phyloP scores from a whole-genome alignment of 2,329 filamentous ascomycete species.

The Calonectria pseudoreteaudii region DNA sequence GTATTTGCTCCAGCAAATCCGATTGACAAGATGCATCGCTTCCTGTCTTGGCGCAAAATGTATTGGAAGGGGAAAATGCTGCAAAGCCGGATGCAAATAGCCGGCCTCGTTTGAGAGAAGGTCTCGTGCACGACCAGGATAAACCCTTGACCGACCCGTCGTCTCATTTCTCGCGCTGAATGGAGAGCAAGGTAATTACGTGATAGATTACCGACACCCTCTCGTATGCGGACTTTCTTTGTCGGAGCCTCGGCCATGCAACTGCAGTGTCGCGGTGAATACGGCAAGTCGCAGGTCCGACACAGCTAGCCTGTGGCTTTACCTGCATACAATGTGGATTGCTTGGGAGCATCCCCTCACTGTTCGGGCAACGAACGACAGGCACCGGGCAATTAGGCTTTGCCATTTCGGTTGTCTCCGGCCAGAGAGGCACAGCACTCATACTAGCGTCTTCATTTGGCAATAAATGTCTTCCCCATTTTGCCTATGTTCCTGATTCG shows the following conservation, averaged over 20 bases:
- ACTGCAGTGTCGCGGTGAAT: neutral
- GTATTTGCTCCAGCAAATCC: neutral
- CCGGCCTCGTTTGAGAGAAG: neutral
- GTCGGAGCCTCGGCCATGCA: neutral
- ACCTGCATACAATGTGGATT: neutral
- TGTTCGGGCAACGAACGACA: neutral
- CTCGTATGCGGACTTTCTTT: neutral
- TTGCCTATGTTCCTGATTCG: neutral
- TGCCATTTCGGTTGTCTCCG: conserved; percentile 5
- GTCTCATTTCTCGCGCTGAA: neutral
- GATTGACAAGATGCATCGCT: too few relatives aligned
- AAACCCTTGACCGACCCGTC: neutral
- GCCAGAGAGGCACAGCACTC: neutral
- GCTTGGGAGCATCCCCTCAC: neutral
- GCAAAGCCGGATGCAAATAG: neutral
- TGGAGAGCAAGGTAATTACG: neutral
- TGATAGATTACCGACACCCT: neutral
- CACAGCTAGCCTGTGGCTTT: neutral
- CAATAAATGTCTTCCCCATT: neutral
- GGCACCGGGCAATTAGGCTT: neutral
- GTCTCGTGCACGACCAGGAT: neutral
- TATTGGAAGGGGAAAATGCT: neutral
- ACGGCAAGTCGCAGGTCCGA: neutral
- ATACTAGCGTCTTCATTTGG: neutral
- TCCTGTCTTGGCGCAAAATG: neutral